Conservation (phyloP, 1,284 basidiomycete genomes). For the Tylopilus orsonianus region DNA sequence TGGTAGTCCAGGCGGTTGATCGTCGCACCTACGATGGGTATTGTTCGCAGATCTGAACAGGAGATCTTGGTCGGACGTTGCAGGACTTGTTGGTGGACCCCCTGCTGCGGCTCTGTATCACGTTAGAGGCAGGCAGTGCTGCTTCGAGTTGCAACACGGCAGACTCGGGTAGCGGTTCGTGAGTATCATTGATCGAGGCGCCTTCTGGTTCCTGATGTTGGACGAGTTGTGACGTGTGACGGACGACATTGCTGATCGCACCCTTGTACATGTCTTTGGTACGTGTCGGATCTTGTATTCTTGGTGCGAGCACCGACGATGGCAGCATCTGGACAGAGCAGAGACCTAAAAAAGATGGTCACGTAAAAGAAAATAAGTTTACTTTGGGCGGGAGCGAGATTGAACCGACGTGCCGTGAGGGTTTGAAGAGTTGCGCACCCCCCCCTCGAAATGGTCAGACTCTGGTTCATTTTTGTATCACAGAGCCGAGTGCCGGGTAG, state of each 20-base stretch:
- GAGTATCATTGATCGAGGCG: too few species aligned
- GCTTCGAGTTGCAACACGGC: too few species aligned
- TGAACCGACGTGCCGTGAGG: slow-evolving; percentile 14
- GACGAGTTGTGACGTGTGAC: too few species aligned
- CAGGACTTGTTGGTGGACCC: too few species aligned
- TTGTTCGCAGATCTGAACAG: neutral
- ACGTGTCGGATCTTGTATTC: slow-evolving; percentile 27
- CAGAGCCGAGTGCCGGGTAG: slow-evolving; percentile 3
- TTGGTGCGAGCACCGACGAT: slow-evolving; percentile 10
- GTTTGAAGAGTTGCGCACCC: slow-evolving; percentile 2
- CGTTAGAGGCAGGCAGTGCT: too few species aligned
- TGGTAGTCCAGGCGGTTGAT: neutral
- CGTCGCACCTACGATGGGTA: neutral
- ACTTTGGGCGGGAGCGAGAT: slow-evolving; percentile 7
- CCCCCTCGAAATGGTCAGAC: slow-evolving; percentile 1
- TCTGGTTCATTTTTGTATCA: slow-evolving; percentile 6
- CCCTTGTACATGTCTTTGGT: too few species aligned
- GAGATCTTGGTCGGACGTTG: too few species aligned
- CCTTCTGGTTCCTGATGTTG: too few species aligned
- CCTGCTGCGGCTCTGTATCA: neutral
- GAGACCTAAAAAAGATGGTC: neutral
- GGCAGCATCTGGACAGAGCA: neutral
- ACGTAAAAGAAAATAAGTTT: slow-evolving; percentile 13
- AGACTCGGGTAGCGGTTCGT: too few species aligned
- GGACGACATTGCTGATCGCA: neutral